Evolutionary conservation across 129 eudicot genomes (phyloP), one percentile per base, ranked within the genome.

Genomic region (Solidago caesia): DNA sequence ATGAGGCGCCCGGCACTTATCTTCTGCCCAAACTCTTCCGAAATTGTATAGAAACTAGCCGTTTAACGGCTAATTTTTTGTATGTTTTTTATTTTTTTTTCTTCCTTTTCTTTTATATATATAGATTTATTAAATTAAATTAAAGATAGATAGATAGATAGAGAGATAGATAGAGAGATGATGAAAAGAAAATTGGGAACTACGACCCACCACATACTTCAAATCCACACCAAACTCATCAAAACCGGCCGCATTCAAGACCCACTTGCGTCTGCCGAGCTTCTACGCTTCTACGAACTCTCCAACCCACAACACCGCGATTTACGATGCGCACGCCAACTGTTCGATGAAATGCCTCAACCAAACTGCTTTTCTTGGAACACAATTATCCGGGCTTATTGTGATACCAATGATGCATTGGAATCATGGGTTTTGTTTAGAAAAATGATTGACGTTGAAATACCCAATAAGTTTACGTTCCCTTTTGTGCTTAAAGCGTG

Each of bases 401-500:
- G 76, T 6, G 83, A 82, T 47, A 70, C 29, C 57, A 16, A 71
- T 16, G 67, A 65, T 64, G 68, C 83, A 39, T 58, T 77, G 29
- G 68, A 80, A 60, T 75, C 87, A 7, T 73, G 80, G 1, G 0
- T 60, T 33, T 46, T 86, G 67, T 83, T 86, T 63, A 11, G 6
- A 56, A 61, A 71, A 58, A 80, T 82, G 90, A 47, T 80, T 16
- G 83, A 75, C 47, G n/a, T 12, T 56, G 81, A 69, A 2, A 57
- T 25, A n/a, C 90, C 90, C 66, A 86, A 86, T 82, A 72, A 74
- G 29, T 86, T 64, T 60, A 86, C 90, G 44, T 82, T 86, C 21
- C 90, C 85, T 4, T 86, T 87, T 26, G 85, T 82, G 42, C 90
- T 86, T 44, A 86, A 86, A 55, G 87, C 87, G 65, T 83, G 85